Evolutionary conservation across 495 filamentous ascomycete species (phyloP).

Genomic region (Aspergillus biplanus): DNA sequence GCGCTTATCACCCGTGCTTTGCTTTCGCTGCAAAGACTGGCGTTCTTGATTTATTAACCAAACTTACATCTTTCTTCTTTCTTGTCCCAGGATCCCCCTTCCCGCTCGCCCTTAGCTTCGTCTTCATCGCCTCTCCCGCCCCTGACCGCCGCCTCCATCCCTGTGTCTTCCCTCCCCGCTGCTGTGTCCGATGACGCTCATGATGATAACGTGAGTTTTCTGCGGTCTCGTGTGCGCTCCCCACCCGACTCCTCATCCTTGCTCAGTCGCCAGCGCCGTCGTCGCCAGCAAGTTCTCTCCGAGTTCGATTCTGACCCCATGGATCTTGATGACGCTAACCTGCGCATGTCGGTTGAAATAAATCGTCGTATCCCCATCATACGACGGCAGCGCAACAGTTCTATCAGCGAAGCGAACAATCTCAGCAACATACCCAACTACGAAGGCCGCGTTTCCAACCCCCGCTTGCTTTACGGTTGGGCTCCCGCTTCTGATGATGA

Average conservation of each 20-base stretch:
- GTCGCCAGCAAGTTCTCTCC: slow-evolving; percentile 34
- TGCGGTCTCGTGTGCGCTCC: slow-evolving; percentile 50
- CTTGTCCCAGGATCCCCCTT: slow-evolving; percentile 37
- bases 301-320: slow-evolving; percentile 45
- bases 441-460: slow-evolving; percentile 50
- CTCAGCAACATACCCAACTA: slow-evolving; percentile 44
- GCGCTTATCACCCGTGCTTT: not conserved
- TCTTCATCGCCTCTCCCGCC: slow-evolving; percentile 34
- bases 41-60: not conserved
- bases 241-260: slow-evolving; percentile 39
- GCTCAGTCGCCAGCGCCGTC: slow-evolving; percentile 41
- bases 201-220: slow-evolving; percentile 62
- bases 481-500: slow-evolving; percentile 60
- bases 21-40: not conserved
- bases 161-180: slow-evolving; percentile 45
- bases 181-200: slow-evolving; percentile 58
- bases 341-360: slow-evolving; percentile 41
- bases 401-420: slow-evolving; percentile 19
- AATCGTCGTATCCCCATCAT: slow-evolving; percentile 49
- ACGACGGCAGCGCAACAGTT: slow-evolving; percentile 37
- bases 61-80: slow-evolving; percentile 10
- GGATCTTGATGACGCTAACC: slow-evolving; percentile 45
- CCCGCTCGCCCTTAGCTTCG: slow-evolving; percentile 29
- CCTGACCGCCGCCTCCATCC: slow-evolving; percentile 39
- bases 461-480: slow-evolving; percentile 62